phyloP scores from a whole-genome alignment of 495 filamentous ascomycete genomes.

The Tetracladium marchalianum region DNA sequence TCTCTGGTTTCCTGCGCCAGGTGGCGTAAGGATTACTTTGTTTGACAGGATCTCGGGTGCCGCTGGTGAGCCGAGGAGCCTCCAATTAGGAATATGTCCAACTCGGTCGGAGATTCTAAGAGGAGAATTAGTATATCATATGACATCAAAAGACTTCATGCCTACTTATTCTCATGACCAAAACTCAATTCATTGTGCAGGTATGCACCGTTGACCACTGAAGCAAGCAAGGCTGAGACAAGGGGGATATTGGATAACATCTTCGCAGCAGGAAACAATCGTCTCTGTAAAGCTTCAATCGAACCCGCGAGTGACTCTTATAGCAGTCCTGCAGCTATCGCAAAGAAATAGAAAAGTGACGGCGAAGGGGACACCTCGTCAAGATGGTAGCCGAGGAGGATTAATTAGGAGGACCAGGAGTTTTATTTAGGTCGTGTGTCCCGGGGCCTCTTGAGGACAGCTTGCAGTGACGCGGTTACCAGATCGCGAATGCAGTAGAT shows the following conservation, averaged over 20 bases:
- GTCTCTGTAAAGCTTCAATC: conserved; percentile 10
- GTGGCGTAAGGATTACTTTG: conserved; percentile 84
- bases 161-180: conserved; percentile 58
- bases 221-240: conserved; percentile 36
- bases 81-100: conserved; percentile 16
- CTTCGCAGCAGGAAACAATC: not conserved
- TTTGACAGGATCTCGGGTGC: conserved; percentile 73
- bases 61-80: conserved; percentile 60
- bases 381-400: no score
- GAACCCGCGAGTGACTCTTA: not conserved
- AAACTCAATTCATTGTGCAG: conserved; percentile 62
- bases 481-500: conserved; percentile 14
- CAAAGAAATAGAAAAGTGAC: no score
- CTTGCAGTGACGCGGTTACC: conserved; percentile 15
- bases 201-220: conserved; percentile 48
- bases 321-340: no score
- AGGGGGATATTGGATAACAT: conserved; percentile 18
- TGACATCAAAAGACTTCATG: not conserved
- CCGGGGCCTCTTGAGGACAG: conserved; percentile 18
- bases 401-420: no score
- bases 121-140: no score
- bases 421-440: not conserved
- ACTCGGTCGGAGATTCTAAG: conserved; percentile 14
- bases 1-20: conserved; percentile 75
- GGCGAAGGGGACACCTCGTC: no score